Evolutionary conservation across 2,329 filamentous ascomycete species (phyloP), one percentile per base, ranked within the genome.

Genomic region (Ophiocordyceps camponoti-floridani): DNA sequence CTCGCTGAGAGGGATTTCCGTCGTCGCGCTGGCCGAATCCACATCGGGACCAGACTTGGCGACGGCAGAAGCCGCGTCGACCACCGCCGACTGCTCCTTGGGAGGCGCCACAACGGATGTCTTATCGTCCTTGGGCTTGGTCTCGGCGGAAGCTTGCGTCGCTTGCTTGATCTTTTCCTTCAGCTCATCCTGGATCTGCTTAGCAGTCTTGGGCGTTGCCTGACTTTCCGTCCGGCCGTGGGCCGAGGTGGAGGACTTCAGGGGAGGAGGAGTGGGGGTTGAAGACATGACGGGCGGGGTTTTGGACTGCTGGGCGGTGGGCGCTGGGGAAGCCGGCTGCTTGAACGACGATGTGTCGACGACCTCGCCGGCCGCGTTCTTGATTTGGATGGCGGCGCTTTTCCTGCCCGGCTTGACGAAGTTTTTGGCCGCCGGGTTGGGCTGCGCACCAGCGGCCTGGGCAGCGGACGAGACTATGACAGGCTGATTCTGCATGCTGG

Each of bases 151-250:
- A 18, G 57, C 58, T 44, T 63, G 60, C 2, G 67, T 68, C 45
- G 77, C 76, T 44, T 75, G 74, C 57, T 79, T 77, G 57, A 94
- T 80, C 58, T 85, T 81, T 58, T 83, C 78, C 61, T 82, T 82
- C 56, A 88, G 83, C 63, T 94, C 86, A 51, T 84, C 77, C 47
- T 81, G 80, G 50, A 85, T 85, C 63, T 94, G 83, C 58, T 89
- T 82, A 33, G 77, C 75, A 1, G 82, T 82, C 71, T 91, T 91
- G 40, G 67, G 67, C 23, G 69, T 69, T 18, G 65, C 60, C n/a
- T 65, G 73, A 62, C 81, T 88, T 44, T 93, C 85, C 14, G 77
- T 70, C 40, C 84, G 81, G 45, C 64, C 65, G 54, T 91, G 84
- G 18, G 80, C 70, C 18, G 78, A 70, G 40, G 75, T 87, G 10